Evolutionary conservation across 2,329 filamentous ascomycete genomes (phyloP).

Genomic region (Periconia macrospinosa): DNA sequence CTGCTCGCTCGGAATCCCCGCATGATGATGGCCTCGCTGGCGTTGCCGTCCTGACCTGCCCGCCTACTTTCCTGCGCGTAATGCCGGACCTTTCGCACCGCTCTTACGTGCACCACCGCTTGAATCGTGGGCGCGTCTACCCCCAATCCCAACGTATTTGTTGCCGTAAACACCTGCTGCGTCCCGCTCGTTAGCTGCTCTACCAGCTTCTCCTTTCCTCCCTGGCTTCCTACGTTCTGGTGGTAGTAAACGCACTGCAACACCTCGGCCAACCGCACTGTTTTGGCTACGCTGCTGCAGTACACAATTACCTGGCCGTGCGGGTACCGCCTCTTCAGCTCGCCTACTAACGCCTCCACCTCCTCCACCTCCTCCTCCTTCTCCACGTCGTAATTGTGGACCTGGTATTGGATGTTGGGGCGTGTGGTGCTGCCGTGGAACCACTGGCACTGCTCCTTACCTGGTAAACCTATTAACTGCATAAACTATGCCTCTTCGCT

Average conservation of each 20-base stretch:
- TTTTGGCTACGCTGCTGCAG: background rate
- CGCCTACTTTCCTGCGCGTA: too few relatives aligned
- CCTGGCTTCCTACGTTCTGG: background rate
- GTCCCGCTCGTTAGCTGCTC: too few relatives aligned
- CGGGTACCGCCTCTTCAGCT: background rate
- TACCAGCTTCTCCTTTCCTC: background rate
- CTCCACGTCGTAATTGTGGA: background rate
- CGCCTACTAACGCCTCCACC: background rate
- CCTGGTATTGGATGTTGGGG: background rate
- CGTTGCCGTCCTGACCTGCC: too few relatives aligned
- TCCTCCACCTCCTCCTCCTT: background rate
- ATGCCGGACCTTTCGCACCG: too few relatives aligned
- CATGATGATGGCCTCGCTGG: too few relatives aligned
- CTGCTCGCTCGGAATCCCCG: too few relatives aligned
- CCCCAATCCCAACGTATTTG: too few relatives aligned
- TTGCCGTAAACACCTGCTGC: too few relatives aligned
- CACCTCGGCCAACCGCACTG: background rate
- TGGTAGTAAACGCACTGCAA: background rate
- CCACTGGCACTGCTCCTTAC: background rate
- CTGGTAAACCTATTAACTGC: background rate
- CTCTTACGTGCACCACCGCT: too few relatives aligned
- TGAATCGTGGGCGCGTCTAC: too few relatives aligned
- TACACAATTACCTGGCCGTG: background rate
- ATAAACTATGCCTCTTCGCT: conserved; percentile 8
- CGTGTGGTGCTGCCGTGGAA: background rate